Percentiles rank a stretch among this genome's conserved stretches.
Conservation (phyloP, 495 filamentous ascomycete genomes). For the Neurospora hispaniola region DNA sequence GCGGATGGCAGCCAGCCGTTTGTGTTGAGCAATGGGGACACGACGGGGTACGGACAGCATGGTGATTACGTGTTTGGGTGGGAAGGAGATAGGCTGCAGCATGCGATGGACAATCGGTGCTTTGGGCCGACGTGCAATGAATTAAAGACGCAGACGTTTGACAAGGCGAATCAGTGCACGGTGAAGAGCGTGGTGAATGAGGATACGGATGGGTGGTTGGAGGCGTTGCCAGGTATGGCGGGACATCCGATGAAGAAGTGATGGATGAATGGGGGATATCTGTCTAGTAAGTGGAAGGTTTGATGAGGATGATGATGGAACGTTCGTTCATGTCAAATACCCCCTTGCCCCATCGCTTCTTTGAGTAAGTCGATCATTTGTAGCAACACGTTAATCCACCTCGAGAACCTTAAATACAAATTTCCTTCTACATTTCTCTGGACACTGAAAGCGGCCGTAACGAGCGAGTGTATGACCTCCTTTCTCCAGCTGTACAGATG, state of each 20-base stretch:
- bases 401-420: too few species aligned
- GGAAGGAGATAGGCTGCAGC: constrained; percentile 37
- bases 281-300: background rate
- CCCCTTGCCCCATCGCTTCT: background rate
- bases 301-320: background rate
- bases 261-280: too few species aligned
- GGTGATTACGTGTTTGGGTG: constrained; percentile 44
- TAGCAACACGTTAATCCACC: background rate
- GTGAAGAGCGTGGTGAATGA: constrained; percentile 32
- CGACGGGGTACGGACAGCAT: constrained; percentile 26
- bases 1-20: constrained; percentile 38
- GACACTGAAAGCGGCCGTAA: background rate
- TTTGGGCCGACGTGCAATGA: constrained; percentile 27
- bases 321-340: background rate
- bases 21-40: constrained; percentile 35
- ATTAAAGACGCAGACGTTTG: constrained; percentile 28
- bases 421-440: background rate
- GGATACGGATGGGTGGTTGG: constrained; percentile 32
- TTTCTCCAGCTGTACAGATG: background rate
- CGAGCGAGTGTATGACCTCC: background rate
- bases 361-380: background rate
- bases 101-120: constrained; percentile 39
- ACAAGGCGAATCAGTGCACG: constrained; percentile 26
- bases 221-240: constrained; percentile 2
- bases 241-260: background rate